Evolutionary conservation across 2,329 filamentous ascomycete genomes (phyloP).

Genomic region (Fusarium brachygibbosum): DNA sequence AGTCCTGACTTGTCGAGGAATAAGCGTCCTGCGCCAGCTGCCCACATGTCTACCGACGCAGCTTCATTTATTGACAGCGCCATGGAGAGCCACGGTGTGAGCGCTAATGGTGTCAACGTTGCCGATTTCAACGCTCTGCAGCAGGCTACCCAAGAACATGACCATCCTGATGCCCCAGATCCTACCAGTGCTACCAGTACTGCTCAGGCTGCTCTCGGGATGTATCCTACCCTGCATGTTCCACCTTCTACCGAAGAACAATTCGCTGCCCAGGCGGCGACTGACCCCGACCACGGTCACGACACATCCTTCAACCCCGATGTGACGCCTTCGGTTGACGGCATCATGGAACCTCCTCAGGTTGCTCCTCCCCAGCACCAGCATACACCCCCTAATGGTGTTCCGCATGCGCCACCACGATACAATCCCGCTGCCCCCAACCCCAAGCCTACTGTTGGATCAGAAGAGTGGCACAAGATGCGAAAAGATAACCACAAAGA

Average conservation of each 20-base stretch:
- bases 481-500: constrained; percentile 99
- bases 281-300: constrained; percentile 53
- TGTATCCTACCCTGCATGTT: constrained; percentile 72
- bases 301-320: constrained; percentile 53
- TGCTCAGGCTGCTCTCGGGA: constrained; percentile 70
- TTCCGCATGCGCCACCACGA: constrained; percentile 51
- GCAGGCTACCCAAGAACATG: constrained; percentile 62
- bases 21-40: constrained; percentile 64
- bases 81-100: constrained; percentile 60
- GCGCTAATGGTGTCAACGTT: constrained; percentile 61
- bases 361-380: constrained; percentile 48
- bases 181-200: constrained; percentile 69
- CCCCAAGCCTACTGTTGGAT: constrained; percentile 90
- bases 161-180: constrained; percentile 64
- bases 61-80: constrained; percentile 68
- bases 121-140: constrained; percentile 70
- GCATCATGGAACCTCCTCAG: constrained; percentile 49
- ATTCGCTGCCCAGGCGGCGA: constrained; percentile 66
- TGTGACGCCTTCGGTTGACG: constrained; percentile 51
- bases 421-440: constrained; percentile 58
- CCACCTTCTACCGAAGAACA: constrained; percentile 71
- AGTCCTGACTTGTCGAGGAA: constrained; percentile 64
- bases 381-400: constrained; percentile 57
- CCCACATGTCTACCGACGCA: constrained; percentile 62
- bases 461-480: constrained; percentile 97